Base-by-base conservation (phyloP, 225 moss, liverwort and hornwort species). In the Neckera pumila region DNA sequence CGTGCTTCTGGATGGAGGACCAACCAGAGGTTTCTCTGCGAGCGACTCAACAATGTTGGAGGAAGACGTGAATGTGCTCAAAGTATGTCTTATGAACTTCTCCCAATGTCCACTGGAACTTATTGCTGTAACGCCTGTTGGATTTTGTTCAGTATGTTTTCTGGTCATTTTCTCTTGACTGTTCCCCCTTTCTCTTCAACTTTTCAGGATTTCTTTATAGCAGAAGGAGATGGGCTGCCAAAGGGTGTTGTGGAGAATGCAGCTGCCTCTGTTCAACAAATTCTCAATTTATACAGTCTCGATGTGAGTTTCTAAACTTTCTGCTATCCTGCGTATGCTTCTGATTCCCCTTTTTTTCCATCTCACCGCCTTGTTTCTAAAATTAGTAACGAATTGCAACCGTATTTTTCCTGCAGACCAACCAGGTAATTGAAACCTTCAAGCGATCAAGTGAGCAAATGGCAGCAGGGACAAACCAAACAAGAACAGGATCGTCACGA, bases 201-300 rank as follows among this genome's bases (percentile, higher is more conserved):
- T 88, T 71, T 84, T 54, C 95, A 96, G 94, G 98, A 98, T 69
- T 98, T 98, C 86, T 98, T 98, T 79, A 97, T 98, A 86, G 98
- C 98, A 31, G 98, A 97, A 84, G 98, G 98, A 82, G 97, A 97
- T 84, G 98, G 98, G 59, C 95, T 98, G 84, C 98, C 98, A 17
- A 95, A 93, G 89, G 95, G 93, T 82, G 96, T 95, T 17, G 98
- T 98, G 81, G 96, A 98, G 87, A 95, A 90, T 86, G 95, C 97
- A 78, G 94, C 95, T 45, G 90, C 92, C 79, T 87, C 95, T 89
- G 95, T 98, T 66, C 95, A 96, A 84, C 96, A 97, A 90, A 96
- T 98, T 87, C 90, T 98, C 90, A 95, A 93, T 90, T 89, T 98
- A 90, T 97, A 94, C 87, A 93, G 94, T 87, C 96, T 95, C n/a